Percentiles rank a stretch among this genome's conserved stretches.
These are phyloP conservation scores for Meyerozyma athensensis DNA, from an alignment of 1,139 yeast species.

Conservation along the genomic window DNA sequence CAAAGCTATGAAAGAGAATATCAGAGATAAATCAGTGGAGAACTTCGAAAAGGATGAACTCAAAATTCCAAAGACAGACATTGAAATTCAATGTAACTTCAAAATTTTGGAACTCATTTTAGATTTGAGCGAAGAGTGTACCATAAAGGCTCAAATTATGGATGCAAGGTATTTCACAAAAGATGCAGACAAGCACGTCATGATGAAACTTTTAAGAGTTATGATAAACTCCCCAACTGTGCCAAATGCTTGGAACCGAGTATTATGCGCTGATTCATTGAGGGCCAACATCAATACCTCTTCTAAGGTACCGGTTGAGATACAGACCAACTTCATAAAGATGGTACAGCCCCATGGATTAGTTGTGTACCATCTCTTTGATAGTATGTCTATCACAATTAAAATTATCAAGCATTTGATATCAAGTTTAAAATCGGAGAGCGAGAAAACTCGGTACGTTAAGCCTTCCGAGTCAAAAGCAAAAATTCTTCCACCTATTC, in stretches of 20 bases:
- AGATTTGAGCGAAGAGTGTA: constrained; percentile 44
- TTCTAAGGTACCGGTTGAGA: constrained; percentile 14
- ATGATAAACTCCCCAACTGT: constrained; percentile 53
- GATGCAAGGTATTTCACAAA: constrained; percentile 19
- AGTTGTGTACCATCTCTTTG: constrained; percentile 57
- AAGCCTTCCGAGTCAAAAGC: constrained; percentile 39
- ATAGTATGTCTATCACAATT: constrained; percentile 49
- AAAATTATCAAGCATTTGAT: constrained; percentile 55
- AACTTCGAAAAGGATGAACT: constrained; percentile 13
- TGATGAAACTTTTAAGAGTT: constrained; percentile 37
- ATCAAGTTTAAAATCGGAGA: constrained; percentile 34
- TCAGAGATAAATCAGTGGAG: constrained; percentile 21
- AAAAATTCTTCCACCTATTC: constrained; percentile 47
- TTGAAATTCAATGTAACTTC: constrained; percentile 13
- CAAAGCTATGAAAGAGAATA: constrained; percentile 18
- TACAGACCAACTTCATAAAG: constrained; percentile 28
- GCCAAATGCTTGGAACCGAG: constrained; percentile 46
- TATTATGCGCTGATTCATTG: constrained; percentile 41
- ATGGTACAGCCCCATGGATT: constrained; percentile 48
- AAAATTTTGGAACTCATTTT: constrained; percentile 23
- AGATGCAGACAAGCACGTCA: constrained; percentile 14
- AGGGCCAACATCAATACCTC: constrained; percentile 17
- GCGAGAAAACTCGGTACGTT: constrained; percentile 12
- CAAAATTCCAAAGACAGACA: background rate
- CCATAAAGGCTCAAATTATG: constrained; percentile 42